Percentiles rank a stretch among this genome's conserved stretches.
Conservation (phyloP, 345 rosid species). For the Aurinia saxatilis region DNA sequence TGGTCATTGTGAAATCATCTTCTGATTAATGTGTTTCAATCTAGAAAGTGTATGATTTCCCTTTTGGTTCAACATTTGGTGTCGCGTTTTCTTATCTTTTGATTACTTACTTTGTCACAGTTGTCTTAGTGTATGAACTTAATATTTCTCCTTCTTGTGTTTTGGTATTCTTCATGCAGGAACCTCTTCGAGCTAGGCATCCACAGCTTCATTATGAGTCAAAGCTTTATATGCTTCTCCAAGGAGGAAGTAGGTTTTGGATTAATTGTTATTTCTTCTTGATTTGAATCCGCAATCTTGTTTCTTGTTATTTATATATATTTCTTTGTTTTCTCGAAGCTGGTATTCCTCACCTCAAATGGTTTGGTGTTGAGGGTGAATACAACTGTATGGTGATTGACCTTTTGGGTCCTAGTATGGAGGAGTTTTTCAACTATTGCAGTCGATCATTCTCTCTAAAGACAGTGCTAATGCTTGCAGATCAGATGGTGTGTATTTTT, state of each 20-base stretch:
- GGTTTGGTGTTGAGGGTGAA: slow-evolving; percentile 87
- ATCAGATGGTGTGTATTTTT: slow-evolving; percentile 52
- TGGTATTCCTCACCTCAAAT: slow-evolving; percentile 84
- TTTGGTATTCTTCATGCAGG: slow-evolving; percentile 32
- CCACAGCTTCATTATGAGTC: slow-evolving; percentile 92
- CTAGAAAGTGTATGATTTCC: too few relatives aligned
- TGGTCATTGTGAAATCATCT: not conserved
- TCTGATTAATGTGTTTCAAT: not conserved
- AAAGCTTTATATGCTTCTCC: slow-evolving; percentile 80
- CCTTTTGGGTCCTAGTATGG: slow-evolving; percentile 88
- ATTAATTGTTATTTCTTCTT: not conserved
- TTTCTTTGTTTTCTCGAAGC: slow-evolving; percentile 28
- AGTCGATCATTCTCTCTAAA: slow-evolving; percentile 65
- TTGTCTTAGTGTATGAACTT: not conserved
- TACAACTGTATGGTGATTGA: slow-evolving; percentile 87
- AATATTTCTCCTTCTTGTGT: too few relatives aligned
- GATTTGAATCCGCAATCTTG: not conserved
- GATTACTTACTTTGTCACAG: not conserved
- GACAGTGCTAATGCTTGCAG: slow-evolving; percentile 87
- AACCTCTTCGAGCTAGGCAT: slow-evolving; percentile 77
- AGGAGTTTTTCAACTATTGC: slow-evolving; percentile 83
- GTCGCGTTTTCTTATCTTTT: not conserved
- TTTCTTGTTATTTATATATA: not conserved
- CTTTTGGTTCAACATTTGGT: too few relatives aligned
- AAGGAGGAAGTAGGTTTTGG: slow-evolving; percentile 77